phyloP scores from a whole-genome alignment of 2,329 filamentous ascomycete species.

The Cytospora leucostoma region DNA sequence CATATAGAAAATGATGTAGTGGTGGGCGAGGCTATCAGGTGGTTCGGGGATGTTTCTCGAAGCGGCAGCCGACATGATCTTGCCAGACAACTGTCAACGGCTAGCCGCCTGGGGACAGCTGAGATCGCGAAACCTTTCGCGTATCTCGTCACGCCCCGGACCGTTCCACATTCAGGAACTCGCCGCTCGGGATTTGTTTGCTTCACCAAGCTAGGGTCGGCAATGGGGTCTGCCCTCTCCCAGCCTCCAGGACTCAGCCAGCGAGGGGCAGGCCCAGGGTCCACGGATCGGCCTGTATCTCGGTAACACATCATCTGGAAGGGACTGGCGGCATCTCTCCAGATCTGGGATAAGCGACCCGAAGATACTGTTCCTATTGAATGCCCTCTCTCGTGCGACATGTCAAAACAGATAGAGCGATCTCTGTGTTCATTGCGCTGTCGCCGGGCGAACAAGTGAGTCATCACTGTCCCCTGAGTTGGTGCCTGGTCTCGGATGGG shows the following conservation, averaged over 20 bases:
- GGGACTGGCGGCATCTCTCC: neutral
- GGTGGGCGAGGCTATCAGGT: neutral
- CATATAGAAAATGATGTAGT: neutral
- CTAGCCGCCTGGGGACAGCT: constrained; percentile 5
- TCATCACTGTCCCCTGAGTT: neutral
- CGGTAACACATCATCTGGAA: neutral
- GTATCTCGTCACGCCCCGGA: constrained; percentile 1
- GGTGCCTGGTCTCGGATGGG: neutral
- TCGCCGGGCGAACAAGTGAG: neutral
- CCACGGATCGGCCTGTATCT: neutral
- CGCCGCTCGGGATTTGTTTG: constrained; percentile 10
- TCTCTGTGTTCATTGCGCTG: neutral
- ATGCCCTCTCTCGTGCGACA: constrained; percentile 3
- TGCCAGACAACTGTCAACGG: constrained; percentile 14
- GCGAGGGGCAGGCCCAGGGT: neutral
- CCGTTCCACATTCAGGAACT: constrained; percentile 21
- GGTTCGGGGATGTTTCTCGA: constrained; percentile 7
- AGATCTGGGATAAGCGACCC: constrained; percentile 10
- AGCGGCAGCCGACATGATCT: constrained; percentile 21
- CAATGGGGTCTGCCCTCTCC: neutral
- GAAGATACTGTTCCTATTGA: constrained; percentile 7
- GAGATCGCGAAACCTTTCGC: constrained; percentile 19
- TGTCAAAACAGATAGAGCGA: neutral
- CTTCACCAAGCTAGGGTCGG: constrained; percentile 8
- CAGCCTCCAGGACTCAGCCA: neutral